Evolutionary conservation across 805 yeast genomes (phyloP).

Genomic region (Metschnikowia colocasiae): DNA sequence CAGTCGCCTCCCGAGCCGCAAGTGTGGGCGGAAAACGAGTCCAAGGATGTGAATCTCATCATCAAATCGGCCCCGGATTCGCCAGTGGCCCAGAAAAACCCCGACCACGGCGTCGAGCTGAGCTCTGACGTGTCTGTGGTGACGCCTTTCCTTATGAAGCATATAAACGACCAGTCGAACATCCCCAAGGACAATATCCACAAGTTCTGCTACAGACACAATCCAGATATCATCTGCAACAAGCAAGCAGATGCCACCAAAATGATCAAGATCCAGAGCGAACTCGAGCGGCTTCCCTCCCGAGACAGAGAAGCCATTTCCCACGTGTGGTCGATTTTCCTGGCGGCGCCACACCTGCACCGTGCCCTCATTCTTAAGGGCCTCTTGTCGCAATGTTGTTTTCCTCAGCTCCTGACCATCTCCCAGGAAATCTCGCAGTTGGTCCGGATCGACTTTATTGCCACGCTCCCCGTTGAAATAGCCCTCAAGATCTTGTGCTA

Average conservation of each 20-base stretch:
- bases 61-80: background rate
- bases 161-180: constrained; percentile 39
- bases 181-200: constrained; percentile 53
- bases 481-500: constrained; percentile 82
- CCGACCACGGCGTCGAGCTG: background rate
- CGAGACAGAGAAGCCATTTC: constrained; percentile 73
- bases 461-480: constrained; percentile 81
- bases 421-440: constrained; percentile 74
- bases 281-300: constrained; percentile 56
- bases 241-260: constrained; percentile 61
- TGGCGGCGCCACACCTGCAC: constrained; percentile 64
- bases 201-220: constrained; percentile 85
- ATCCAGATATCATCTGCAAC: constrained; percentile 79
- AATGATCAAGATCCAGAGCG: constrained; percentile 60
- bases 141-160: constrained; percentile 40
- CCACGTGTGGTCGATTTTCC: constrained; percentile 80
- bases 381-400: constrained; percentile 83
- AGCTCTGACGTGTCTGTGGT: constrained; percentile 26
- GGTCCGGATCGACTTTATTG: constrained; percentile 83
- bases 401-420: constrained; percentile 87
- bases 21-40: constrained; percentile 3
- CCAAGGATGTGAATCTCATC: constrained; percentile 3
- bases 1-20: constrained; percentile 1
- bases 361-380: constrained; percentile 80
- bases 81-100: background rate